phyloP scores from a whole-genome alignment of 2,329 filamentous ascomycete species.

The Akanthomyces lecanii region DNA sequence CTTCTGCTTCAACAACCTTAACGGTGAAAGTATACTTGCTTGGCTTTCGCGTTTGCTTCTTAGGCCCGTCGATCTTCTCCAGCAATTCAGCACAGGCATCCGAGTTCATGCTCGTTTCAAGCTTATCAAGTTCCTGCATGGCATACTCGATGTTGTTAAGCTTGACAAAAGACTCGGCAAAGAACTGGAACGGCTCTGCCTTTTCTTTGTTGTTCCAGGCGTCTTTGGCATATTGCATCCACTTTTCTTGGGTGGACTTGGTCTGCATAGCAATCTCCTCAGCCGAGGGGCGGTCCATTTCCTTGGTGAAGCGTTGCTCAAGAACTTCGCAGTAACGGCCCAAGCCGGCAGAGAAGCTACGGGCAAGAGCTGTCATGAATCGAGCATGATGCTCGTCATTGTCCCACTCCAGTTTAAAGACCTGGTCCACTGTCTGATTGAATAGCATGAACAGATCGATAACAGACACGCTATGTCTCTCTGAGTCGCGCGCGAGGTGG shows the following conservation, averaged over 20 bases:
- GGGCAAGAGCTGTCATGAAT: constrained; percentile 92
- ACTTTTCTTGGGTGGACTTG: constrained; percentile 85
- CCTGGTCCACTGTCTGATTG: constrained; percentile 84
- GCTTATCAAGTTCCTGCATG: constrained; percentile 82
- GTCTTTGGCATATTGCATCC: constrained; percentile 89
- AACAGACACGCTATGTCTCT: constrained; percentile 88
- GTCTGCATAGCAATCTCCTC: constrained; percentile 76
- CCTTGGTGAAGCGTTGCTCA: constrained; percentile 77
- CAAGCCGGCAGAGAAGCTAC: constrained; percentile 76
- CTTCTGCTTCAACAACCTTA: constrained; percentile 96
- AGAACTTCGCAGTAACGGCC: constrained; percentile 88
- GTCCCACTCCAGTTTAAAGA: constrained; percentile 84
- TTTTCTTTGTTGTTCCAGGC: constrained; percentile 89
- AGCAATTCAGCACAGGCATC: constrained; percentile 85
- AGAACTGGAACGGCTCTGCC: constrained; percentile 95
- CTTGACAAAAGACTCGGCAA: constrained; percentile 93
- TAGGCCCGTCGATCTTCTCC: constrained; percentile 66
- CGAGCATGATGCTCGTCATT: constrained; percentile 91
- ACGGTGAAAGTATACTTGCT: constrained; percentile 97
- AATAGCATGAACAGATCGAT: constrained; percentile 93
- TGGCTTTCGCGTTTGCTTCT: constrained; percentile 59
- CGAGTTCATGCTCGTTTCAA: constrained; percentile 86
- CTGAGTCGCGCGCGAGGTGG: constrained; percentile 66
- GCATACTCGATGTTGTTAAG: constrained; percentile 97
- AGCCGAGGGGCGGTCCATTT: constrained; percentile 89